These are phyloP conservation scores for Heterobasidion irregulare DNA, from an alignment of 1,284 basidiomycete species.

Conservation along the genomic window DNA sequence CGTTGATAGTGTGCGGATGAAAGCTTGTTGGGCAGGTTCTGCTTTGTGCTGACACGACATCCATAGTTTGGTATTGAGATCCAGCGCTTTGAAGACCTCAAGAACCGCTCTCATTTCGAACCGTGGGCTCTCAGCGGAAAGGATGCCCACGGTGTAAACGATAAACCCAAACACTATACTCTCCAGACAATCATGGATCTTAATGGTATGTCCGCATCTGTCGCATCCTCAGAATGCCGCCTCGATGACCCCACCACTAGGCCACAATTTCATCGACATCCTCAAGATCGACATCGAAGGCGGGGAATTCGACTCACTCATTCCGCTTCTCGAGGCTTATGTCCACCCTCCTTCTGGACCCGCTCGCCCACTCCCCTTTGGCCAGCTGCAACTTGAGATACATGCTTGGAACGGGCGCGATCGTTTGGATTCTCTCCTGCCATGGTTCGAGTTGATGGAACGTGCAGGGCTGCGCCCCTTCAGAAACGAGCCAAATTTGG, in stretches of 20 bases:
- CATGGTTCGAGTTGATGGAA: constrained; percentile 46
- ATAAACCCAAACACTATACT: constrained; percentile 33
- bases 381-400: constrained; percentile 36
- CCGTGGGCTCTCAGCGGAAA: constrained; percentile 32
- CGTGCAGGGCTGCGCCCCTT: constrained; percentile 43
- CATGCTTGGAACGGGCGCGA: constrained; percentile 21
- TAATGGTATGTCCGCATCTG: constrained; percentile 22
- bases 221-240: neutral
- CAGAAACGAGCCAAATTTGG: constrained; percentile 22
- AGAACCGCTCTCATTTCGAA: constrained; percentile 32
- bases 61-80: neutral
- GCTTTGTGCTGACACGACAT: neutral
- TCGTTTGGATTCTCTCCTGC: constrained; percentile 27
- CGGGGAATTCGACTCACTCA: constrained; percentile 31
- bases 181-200: constrained; percentile 36
- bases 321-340: constrained; percentile 20
- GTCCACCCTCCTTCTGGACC: neutral
- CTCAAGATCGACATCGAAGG: constrained; percentile 38
- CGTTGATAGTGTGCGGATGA: constrained; percentile 17
- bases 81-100: neutral
- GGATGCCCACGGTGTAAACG: constrained; percentile 25
- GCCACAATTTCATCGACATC: constrained; percentile 33
- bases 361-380: constrained; percentile 28
- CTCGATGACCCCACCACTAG: neutral
- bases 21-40: neutral